phyloP scores from a whole-genome alignment of 2,329 filamentous ascomycete genomes.

The Leptographium wingfieldii region DNA sequence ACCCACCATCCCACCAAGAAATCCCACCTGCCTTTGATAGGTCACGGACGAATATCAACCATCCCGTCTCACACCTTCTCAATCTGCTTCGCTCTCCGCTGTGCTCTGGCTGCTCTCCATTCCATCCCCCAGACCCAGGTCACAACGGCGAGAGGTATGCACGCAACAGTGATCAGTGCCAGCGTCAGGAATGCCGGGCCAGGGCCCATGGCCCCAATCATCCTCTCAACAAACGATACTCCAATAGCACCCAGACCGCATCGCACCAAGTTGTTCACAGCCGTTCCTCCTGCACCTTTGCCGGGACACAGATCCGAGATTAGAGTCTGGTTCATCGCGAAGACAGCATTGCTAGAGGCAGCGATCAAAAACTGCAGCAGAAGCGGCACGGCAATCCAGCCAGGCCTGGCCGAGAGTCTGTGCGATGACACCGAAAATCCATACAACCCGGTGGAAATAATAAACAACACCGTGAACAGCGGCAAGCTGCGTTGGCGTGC shows the following conservation, averaged over 20 bases:
- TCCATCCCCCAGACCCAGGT: conserved; percentile 1
- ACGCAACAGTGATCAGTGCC: neutral
- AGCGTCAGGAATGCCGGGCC: neutral
- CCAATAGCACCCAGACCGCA: neutral
- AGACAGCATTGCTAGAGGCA: neutral
- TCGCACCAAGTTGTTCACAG: conserved; percentile 1
- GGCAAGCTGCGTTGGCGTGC: neutral
- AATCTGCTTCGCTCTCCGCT: neutral
- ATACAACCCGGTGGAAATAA: neutral
- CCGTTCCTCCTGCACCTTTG: neutral
- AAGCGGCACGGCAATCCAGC: conserved; percentile 1
- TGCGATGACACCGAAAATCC: neutral
- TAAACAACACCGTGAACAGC: neutral
- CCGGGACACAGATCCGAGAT: conserved; percentile 2
- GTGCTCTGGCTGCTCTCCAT: neutral
- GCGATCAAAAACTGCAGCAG: conserved; percentile 1
- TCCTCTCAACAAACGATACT: neutral
- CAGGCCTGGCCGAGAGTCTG: neutral
- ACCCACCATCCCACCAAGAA: neutral
- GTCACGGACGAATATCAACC: neutral
- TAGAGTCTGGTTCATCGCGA: conserved; percentile 4
- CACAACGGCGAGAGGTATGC: neutral
- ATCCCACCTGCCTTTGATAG: neutral
- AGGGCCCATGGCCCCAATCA: neutral
- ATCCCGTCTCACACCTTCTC: neutral